phyloP scores from a whole-genome alignment of 2,329 filamentous ascomycete species.

The Fusarium agapanthi region DNA sequence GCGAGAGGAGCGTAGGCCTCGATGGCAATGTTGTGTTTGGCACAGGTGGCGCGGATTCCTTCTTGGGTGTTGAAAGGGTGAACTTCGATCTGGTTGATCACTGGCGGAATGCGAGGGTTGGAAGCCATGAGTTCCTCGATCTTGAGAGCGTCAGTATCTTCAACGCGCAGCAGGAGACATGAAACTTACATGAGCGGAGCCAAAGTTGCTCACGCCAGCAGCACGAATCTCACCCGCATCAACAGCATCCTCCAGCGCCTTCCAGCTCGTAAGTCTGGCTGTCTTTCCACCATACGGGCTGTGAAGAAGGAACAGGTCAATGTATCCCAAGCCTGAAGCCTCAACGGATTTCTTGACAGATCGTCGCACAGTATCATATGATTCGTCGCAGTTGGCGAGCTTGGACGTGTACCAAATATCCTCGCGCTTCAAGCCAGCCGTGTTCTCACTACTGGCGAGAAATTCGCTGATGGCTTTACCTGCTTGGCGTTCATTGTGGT shows the following conservation, averaged over 20 bases:
- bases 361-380: conserved; percentile 72
- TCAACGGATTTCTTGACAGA: conserved; percentile 73
- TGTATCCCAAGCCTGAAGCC: conserved; percentile 74
- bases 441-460: conserved; percentile 59
- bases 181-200: conserved; percentile 71
- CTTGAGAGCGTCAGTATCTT: conserved; percentile 45
- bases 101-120: conserved; percentile 69
- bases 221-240: conserved; percentile 73
- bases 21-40: conserved; percentile 72
- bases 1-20: conserved; percentile 85
- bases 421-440: conserved; percentile 64
- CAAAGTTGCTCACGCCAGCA: conserved; percentile 82
- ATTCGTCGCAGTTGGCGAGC: conserved; percentile 69
- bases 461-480: conserved; percentile 71
- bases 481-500: conserved; percentile 75
- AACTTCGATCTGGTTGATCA: conserved; percentile 83
- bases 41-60: conserved; percentile 72
- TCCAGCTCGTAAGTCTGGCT: conserved; percentile 77
- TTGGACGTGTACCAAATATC: conserved; percentile 86
- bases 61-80: conserved; percentile 83
- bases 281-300: conserved; percentile 78
- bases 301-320: conserved; percentile 83
- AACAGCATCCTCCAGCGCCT: conserved; percentile 79
- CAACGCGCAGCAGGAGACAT: fast-evolving
- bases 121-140: conserved; percentile 74